Conservation (phyloP, 1,284 basidiomycete species). For the Acaromyces ingoldii region DNA sequence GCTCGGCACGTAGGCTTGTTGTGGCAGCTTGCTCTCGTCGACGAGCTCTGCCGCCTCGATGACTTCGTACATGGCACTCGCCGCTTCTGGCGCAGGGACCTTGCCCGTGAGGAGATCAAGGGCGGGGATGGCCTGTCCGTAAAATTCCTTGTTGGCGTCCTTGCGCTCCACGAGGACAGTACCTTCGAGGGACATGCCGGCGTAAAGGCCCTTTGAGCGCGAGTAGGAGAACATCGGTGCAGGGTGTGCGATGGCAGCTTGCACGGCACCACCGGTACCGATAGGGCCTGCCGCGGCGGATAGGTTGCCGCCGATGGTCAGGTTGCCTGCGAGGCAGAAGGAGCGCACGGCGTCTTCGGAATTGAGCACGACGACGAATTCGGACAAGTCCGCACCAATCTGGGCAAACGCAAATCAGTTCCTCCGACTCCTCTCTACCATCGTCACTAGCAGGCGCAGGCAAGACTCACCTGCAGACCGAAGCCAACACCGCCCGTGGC, state of each 20-base stretch:
- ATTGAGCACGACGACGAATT: constrained; percentile 81
- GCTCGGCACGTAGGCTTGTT: constrained; percentile 72
- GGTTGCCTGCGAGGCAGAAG: constrained; percentile 90
- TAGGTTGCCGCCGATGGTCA: constrained; percentile 73
- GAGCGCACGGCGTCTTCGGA: constrained; percentile 90
- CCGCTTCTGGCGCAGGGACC: constrained; percentile 93
- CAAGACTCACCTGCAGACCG: constrained; percentile 80
- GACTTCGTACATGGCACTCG: constrained; percentile 85
- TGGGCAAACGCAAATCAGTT: constrained; percentile 39
- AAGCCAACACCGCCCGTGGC: constrained; percentile 86
- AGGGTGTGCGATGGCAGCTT: constrained; percentile 80
- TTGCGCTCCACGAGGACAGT: constrained; percentile 91
- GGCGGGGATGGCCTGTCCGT: constrained; percentile 84
- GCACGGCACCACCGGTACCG: constrained; percentile 86
- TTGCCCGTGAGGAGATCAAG: constrained; percentile 83
- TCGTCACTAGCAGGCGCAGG: not conserved
- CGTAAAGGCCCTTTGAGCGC: constrained; percentile 90
- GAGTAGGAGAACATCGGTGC: constrained; percentile 97
- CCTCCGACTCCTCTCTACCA: not conserved
- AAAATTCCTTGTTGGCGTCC: constrained; percentile 72
- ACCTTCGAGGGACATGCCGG: constrained; percentile 89
- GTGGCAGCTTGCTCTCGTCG: constrained; percentile 65
- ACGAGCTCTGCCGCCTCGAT: constrained; percentile 67
- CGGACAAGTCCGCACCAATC: constrained; percentile 63
- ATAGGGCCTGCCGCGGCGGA: constrained; percentile 60